Conservation (phyloP, 176 grass and related monocot genomes). For the Ensete ventricosum region DNA sequence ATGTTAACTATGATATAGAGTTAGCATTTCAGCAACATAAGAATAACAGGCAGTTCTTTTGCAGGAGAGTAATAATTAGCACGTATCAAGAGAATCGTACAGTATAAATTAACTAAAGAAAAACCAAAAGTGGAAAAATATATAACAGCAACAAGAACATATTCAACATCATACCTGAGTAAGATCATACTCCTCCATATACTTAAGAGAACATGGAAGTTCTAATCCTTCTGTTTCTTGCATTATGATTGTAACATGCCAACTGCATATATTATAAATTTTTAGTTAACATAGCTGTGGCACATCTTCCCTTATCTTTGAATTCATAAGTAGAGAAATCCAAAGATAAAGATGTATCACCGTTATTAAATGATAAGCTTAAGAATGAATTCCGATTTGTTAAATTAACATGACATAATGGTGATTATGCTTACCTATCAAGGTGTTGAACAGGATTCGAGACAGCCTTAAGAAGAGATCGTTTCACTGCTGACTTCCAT, state of each 20-base stretch:
- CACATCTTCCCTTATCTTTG: not conserved
- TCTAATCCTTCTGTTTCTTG: constrained; percentile 39
- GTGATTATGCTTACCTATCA: constrained; percentile 46
- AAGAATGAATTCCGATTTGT: no score
- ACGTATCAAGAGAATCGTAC: not conserved
- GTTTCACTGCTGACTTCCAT: constrained; percentile 83
- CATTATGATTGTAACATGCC: constrained; percentile 65
- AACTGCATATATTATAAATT: constrained; percentile 40
- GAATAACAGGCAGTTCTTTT: not conserved
- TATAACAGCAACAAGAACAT: not conserved
- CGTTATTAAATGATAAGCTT: no score
- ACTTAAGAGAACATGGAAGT: constrained; percentile 63
- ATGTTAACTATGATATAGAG: no score
- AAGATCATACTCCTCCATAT: constrained; percentile 62
- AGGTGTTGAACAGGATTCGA: constrained; percentile 47
- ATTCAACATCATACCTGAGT: constrained; percentile 39
- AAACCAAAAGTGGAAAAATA: not conserved
- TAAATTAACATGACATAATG: no score
- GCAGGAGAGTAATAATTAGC: not conserved
- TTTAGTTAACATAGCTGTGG: not conserved
- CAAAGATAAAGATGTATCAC: not conserved
- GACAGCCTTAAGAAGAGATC: constrained; percentile 51
- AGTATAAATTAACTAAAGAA: not conserved
- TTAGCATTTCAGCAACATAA: no score
- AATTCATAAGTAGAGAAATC: not conserved